Evolutionary conservation across 768 basidiomycete genomes (phyloP), one percentile per base, ranked within the genome.

Genomic region (Pisolithus tinctorius): DNA sequence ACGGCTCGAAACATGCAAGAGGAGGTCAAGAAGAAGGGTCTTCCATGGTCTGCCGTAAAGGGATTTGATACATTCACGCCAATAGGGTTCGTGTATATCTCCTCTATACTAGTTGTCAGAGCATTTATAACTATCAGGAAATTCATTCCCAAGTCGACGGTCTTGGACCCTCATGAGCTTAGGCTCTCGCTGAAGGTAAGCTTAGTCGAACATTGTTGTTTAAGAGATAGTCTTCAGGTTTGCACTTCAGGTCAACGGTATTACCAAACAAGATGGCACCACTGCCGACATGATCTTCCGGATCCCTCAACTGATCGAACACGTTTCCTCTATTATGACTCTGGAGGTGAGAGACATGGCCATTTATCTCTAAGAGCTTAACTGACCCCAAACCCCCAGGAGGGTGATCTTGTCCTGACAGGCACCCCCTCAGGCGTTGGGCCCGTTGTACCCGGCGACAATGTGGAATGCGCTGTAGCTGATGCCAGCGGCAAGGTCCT

Each of bases 11-110:
- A 98, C 70, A 71, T 97, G 63, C 96, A 99, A 67, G 88, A 96
- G 50, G 83, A 82, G 45, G 90, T 90, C 45, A 95, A 95, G 73
- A 88, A 86, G 62, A 84, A 83, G 46, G 92, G 96, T 9, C 77
- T 98, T n/a, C 96, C 96, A 1, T 99, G 96, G 96, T 83, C 86
- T n/a, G 79, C 93, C 10, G 90, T 86, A 2, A 98, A 99, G 68
- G 95, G 95, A 2, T 96, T 97, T 58, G 95, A 99, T 66, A 94
- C 93, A 0, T 98, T 94, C 71, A 92, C 89, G 4, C 93, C 93
- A 2, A 79, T 95, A 56, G 86, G 93, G 92, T 90, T 61, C 39
- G 68, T 59, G 11, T 4, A 16, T 17, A 3, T 30, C 29, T n/a
- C 31, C 6, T 25, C 9, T 23, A 17, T 47, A 20, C 14, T 10